phyloP scores from a whole-genome alignment of 768 basidiomycete genomes.

The Leccinum longicurvipes region DNA sequence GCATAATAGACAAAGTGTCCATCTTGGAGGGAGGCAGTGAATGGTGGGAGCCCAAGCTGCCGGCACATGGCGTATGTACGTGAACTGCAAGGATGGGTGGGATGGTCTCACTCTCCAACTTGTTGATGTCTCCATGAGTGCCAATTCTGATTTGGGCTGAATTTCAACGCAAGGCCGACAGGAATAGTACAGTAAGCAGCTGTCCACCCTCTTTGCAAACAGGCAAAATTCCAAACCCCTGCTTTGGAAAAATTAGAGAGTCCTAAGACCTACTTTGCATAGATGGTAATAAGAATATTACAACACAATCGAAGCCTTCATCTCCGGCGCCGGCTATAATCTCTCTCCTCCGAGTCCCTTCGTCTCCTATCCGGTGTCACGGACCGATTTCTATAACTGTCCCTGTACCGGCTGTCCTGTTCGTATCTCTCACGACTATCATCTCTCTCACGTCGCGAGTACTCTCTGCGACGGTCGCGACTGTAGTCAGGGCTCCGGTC shows the following conservation, averaged over 20 bases:
- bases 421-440: constrained; percentile 23
- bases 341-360: constrained; percentile 24
- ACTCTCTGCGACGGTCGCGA: constrained; percentile 22
- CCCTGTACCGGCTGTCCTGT: constrained; percentile 23
- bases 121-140: too few species aligned
- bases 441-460: constrained; percentile 21
- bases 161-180: background rate
- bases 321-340: constrained; percentile 18
- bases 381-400: constrained; percentile 20
- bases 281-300: background rate
- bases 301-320: constrained; percentile 4
- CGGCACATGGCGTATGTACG: too few species aligned
- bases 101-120: too few species aligned
- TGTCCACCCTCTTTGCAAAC: too few species aligned
- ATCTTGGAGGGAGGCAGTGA: too few species aligned
- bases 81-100: too few species aligned
- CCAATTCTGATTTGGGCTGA: too few species aligned
- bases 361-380: constrained; percentile 24
- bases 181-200: background rate
- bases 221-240: background rate
- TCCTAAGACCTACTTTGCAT: background rate
- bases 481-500: constrained; percentile 24
- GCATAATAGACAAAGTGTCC: too few species aligned
- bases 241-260: background rate
- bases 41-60: too few species aligned